Percentiles rank a stretch among this genome's conserved stretches.
These are phyloP conservation scores for Scedosporium dehoogii DNA, from an alignment of 2,329 filamentous ascomycete species.

Conservation along the genomic window DNA sequence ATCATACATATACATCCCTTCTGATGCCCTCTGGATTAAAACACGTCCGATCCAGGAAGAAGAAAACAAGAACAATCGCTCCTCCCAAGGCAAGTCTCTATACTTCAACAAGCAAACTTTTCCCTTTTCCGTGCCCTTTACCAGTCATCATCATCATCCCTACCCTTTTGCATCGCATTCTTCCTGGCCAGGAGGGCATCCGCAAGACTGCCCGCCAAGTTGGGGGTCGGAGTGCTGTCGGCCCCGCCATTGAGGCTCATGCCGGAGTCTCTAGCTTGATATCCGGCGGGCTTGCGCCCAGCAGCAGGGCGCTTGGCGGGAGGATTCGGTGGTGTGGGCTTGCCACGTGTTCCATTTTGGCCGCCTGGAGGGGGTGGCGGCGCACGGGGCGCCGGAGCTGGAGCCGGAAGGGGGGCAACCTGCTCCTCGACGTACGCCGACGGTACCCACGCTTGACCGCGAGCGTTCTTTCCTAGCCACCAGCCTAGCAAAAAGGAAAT, in stretches of 20 bases:
- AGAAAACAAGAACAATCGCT: background rate
- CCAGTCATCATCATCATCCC: slow-evolving; percentile 66
- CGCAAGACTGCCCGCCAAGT: slow-evolving; percentile 57
- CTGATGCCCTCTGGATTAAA: background rate
- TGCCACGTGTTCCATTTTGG: slow-evolving; percentile 28
- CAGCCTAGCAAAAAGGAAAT: slow-evolving; percentile 53
- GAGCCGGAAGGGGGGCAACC: slow-evolving; percentile 43
- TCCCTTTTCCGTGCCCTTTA: slow-evolving; percentile 20
- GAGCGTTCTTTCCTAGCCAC: slow-evolving; percentile 77
- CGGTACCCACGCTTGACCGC: slow-evolving; percentile 83
- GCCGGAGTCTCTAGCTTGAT: slow-evolving; percentile 62
- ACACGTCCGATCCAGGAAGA: background rate
- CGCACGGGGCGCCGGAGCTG: slow-evolving; percentile 48
- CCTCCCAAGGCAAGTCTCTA: background rate
- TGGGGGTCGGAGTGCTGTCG: slow-evolving; percentile 55
- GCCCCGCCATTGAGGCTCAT: slow-evolving; percentile 50
- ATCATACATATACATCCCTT: background rate
- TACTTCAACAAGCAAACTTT: background rate
- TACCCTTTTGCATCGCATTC: slow-evolving; percentile 62
- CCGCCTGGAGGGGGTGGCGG: slow-evolving; percentile 54
- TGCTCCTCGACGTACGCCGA: slow-evolving; percentile 90
- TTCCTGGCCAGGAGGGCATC: slow-evolving; percentile 71
- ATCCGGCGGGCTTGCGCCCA: slow-evolving; percentile 59
- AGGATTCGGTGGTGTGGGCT: slow-evolving; percentile 65
- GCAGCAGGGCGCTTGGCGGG: slow-evolving; percentile 71